Evolutionary conservation across 202 grass and related monocot genomes (phyloP), one percentile per base, ranked within the genome.

Genomic region (Brachypodium distachyon): DNA sequence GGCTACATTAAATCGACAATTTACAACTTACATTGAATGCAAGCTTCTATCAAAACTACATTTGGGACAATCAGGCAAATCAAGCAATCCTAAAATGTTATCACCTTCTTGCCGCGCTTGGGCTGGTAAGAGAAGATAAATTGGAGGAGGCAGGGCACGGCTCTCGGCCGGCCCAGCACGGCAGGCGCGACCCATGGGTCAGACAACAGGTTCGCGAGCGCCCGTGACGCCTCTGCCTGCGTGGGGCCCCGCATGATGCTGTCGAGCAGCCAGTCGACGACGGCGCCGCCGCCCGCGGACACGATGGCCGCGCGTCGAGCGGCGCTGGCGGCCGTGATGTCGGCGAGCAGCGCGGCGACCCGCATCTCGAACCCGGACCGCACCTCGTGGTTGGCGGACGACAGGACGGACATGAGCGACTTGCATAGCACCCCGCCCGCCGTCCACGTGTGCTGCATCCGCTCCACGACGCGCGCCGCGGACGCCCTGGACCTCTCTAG

Each of bases 121-220:
- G 94, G 94, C 62, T 97, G 94, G 67, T 88, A 97, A 3, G 94
- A 92, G 82, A 97, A 97, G 76, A 97, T 94, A 73, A 97, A 97
- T 37, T 84, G 74, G 79, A 97, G 85, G 55, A 97, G 92, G 53
- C 82, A 88, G 5, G 91, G 91, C 34, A 97, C 82, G 1, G 94
- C 94, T 14, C 73, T 68, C 1, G 87, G 94, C 40, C 94, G 77
- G 7, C 82, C 89, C 16, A 97, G 87, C 61, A 97, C 91, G 11
- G 68, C 62, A 2, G 78, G 84, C 40, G 89, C 86, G 14, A 97
- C 86, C 65, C 87, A 77, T 0, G 82, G 84, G 28, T 97, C 94
- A 9, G 89, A 79, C 60, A 97, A 63, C 12, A 97, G 73, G 57
- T 97, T 89, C 0, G 94, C 89, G 32, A 97, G 91, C 17, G 94